Percentiles rank a stretch among this genome's conserved stretches.
Evolutionary conservation across 495 filamentous ascomycete genomes (phyloP).

Genomic region (Hypoxylon trugodes): DNA sequence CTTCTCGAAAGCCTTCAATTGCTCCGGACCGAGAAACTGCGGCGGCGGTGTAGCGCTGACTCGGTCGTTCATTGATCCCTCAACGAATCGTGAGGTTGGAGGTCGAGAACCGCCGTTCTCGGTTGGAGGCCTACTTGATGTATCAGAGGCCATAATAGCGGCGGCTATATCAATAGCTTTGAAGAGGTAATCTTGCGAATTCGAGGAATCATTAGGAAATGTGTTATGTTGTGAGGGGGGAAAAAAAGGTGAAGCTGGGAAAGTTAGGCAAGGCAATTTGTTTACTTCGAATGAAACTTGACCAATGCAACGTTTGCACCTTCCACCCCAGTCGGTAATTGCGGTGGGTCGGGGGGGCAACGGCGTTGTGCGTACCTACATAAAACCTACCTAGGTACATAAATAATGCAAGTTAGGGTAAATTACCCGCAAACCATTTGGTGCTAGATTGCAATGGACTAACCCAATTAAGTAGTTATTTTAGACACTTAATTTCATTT

Average conservation of each 20-base stretch:
- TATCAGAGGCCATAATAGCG: constrained; percentile 34
- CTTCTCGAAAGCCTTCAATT: constrained; percentile 47
- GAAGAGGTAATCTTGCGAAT: not conserved
- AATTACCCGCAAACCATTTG: too few relatives aligned
- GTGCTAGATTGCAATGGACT: too few relatives aligned
- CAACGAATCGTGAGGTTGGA: constrained; percentile 63
- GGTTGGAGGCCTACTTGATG: constrained; percentile 24
- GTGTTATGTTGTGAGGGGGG: too few relatives aligned
- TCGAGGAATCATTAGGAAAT: constrained; percentile 2
- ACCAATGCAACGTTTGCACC: too few relatives aligned
- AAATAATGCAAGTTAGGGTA: too few relatives aligned
- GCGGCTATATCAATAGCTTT: constrained; percentile 26
- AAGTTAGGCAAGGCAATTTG: constrained; percentile 1
- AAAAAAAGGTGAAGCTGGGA: constrained; percentile 5
- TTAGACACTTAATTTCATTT: too few relatives aligned
- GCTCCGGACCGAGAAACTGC: constrained; percentile 64
- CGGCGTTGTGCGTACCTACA: not conserved
- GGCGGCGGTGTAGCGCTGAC: constrained; percentile 72
- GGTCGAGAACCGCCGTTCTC: constrained; percentile 58
- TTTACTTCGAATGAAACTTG: constrained; percentile 20
- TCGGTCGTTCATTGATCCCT: constrained; percentile 81
- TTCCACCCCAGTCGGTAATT: constrained; percentile 28
- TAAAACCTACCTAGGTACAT: too few relatives aligned
- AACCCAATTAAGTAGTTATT: too few relatives aligned
- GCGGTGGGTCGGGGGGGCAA: constrained; percentile 36